Conservation (phyloP, 2,329 filamentous ascomycete genomes). For the Alternaria conjuncta region DNA sequence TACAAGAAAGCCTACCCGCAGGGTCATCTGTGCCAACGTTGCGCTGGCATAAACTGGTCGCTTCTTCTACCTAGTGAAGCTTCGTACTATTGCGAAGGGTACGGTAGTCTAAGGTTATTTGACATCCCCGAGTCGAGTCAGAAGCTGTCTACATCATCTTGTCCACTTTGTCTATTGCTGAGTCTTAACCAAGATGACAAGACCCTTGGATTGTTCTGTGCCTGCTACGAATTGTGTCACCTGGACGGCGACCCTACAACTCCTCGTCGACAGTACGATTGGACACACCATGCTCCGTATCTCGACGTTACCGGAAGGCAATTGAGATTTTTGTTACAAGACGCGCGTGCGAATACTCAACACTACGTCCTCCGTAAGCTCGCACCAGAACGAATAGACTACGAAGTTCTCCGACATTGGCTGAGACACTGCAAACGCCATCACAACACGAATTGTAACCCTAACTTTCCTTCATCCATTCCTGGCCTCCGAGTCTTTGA, state of each 20-base stretch:
- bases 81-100: no score
- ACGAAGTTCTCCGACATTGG: not conserved
- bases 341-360: accelerated
- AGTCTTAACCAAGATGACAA: no score
- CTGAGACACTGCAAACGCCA: accelerated
- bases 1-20: not conserved
- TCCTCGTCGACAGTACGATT: no score
- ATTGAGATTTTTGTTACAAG: not conserved
- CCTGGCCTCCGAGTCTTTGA: not conserved
- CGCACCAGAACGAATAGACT: accelerated
- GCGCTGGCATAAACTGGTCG: not conserved
- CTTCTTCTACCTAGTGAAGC: not conserved
- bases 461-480: accelerated
- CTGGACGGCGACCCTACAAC: no score
- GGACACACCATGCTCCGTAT: no score
- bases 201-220: no score
- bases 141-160: not conserved
- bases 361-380: accelerated
- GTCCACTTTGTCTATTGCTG: not conserved
- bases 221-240: no score
- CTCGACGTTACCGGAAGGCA: no score
- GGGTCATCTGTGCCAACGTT: not conserved
- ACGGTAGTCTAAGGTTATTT: accelerated
- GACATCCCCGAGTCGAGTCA: accelerated
- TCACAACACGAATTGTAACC: accelerated